phyloP scores from a whole-genome alignment of 1,139 yeast species.

The Magnusiomyces fungicola region DNA sequence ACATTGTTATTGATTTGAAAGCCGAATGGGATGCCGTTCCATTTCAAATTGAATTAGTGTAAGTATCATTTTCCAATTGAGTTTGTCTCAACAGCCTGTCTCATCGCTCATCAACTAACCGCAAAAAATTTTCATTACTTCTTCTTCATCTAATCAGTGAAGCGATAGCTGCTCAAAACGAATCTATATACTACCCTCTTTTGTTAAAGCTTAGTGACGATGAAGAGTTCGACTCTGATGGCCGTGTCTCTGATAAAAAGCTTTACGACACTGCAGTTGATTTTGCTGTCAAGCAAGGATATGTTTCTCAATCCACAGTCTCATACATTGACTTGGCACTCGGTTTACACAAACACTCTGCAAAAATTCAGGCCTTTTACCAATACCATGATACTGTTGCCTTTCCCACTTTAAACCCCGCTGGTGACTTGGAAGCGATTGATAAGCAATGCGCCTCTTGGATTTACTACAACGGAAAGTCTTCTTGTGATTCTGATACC shows the following conservation, averaged over 20 bases:
- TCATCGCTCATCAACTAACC: constrained; percentile 5
- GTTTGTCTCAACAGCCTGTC: constrained; percentile 7
- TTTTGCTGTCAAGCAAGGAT: constrained; percentile 27
- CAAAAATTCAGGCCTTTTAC: constrained; percentile 60
- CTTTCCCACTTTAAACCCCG: constrained; percentile 23
- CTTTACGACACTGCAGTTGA: constrained; percentile 35
- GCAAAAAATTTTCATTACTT: not conserved
- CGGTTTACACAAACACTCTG: constrained; percentile 48
- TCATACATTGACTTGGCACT: constrained; percentile 45
- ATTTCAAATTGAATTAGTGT: constrained; percentile 43
- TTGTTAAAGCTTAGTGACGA: constrained; percentile 36
- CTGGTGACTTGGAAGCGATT: constrained; percentile 16
- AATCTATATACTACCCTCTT: constrained; percentile 43
- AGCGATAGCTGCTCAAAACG: constrained; percentile 45
- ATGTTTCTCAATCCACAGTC: constrained; percentile 20
- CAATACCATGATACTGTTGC: constrained; percentile 40
- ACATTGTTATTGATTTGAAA: constrained; percentile 23
- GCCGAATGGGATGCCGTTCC: constrained; percentile 35
- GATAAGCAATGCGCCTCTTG: constrained; percentile 34
- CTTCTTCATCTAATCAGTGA: constrained; percentile 34
- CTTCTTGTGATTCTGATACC: constrained; percentile 56
- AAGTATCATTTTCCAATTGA: constrained; percentile 17
- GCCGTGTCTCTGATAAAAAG: constrained; percentile 34
- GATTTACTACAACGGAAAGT: constrained; percentile 44
- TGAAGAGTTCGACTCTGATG: constrained; percentile 15